Percentiles rank a stretch among this genome's conserved stretches.
These are phyloP conservation scores for Verticillium alfalfae DNA, from an alignment of 2,329 filamentous ascomycete species.

Conservation along the genomic window DNA sequence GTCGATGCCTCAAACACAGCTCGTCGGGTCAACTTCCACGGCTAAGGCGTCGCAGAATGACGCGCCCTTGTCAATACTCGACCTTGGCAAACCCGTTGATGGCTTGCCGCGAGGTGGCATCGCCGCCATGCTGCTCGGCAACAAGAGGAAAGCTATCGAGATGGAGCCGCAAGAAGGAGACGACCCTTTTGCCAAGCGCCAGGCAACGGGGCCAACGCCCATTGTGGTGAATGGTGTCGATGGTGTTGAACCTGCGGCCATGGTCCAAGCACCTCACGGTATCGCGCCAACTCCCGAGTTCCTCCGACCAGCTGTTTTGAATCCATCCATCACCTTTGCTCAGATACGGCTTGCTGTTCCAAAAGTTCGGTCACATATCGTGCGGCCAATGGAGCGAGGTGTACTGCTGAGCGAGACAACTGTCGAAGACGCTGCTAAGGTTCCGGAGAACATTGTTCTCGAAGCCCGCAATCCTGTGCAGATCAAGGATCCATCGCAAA, in stretches of 20 bases:
- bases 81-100: slow-evolving; percentile 90
- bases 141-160: slow-evolving; percentile 77
- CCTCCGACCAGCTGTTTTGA: slow-evolving; percentile 80
- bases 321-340: slow-evolving; percentile 73
- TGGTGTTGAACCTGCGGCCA: slow-evolving; percentile 70
- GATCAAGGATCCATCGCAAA: slow-evolving; percentile 75
- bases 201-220: slow-evolving; percentile 62
- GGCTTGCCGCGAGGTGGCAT: slow-evolving; percentile 87
- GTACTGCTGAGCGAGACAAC: slow-evolving; percentile 46
- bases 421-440: slow-evolving; percentile 56
- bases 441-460: slow-evolving; percentile 68
- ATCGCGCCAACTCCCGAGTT: slow-evolving; percentile 72
- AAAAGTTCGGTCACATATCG: slow-evolving; percentile 74
- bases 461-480: slow-evolving; percentile 81
- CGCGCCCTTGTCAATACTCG: slow-evolving; percentile 74
- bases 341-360: slow-evolving; percentile 85
- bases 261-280: slow-evolving; percentile 53
- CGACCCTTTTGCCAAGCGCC: slow-evolving; percentile 43
- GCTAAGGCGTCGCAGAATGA: slow-evolving; percentile 58
- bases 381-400: slow-evolving; percentile 72
- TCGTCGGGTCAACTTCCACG: slow-evolving; percentile 69
- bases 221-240: slow-evolving; percentile 73
- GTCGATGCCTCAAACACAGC: slow-evolving; percentile 80
- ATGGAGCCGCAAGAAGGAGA: slow-evolving; percentile 74
- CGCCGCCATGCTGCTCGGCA: slow-evolving; percentile 79